phyloP scores from a whole-genome alignment of 2,329 filamentous ascomycete genomes.

The Apiospora marii region DNA sequence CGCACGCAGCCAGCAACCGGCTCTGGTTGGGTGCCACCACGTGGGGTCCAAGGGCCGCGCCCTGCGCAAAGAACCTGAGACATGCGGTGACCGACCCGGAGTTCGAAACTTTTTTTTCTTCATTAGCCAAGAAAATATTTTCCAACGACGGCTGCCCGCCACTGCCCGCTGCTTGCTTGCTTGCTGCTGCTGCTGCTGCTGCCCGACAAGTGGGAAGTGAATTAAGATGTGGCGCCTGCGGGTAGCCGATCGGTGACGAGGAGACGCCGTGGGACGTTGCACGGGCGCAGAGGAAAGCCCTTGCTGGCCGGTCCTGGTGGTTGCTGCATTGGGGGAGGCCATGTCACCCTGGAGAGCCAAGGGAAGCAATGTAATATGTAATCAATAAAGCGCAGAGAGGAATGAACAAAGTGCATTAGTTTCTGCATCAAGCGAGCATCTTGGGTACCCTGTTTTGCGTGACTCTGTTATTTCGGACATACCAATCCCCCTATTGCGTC shows the following conservation, averaged over 20 bases:
- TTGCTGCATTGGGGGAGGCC: background rate
- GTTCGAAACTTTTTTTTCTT: background rate
- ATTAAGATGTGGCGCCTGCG: conserved; percentile 20
- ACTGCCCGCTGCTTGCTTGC: background rate
- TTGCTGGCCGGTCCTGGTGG: background rate
- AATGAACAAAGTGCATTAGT: too few species aligned
- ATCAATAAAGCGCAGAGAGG: background rate
- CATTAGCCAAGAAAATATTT: background rate
- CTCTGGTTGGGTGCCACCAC: conserved; percentile 8
- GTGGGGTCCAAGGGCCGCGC: background rate
- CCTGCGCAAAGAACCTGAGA: conserved; percentile 14
- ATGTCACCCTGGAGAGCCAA: background rate
- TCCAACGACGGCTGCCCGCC: background rate
- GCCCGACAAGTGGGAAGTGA: background rate
- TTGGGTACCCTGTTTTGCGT: background rate
- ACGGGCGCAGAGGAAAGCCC: background rate
- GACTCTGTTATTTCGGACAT: background rate
- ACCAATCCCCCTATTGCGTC: background rate
- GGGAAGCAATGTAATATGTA: background rate
- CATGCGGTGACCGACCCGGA: conserved; percentile 11
- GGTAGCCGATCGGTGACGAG: conserved; percentile 15
- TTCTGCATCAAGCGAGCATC: background rate
- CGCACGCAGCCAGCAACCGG: background rate
- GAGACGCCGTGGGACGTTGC: conserved; percentile 1
- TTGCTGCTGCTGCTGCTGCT: background rate